phyloP scores from a whole-genome alignment of 495 filamentous ascomycete genomes.

The Penicillium longicatenatum region DNA sequence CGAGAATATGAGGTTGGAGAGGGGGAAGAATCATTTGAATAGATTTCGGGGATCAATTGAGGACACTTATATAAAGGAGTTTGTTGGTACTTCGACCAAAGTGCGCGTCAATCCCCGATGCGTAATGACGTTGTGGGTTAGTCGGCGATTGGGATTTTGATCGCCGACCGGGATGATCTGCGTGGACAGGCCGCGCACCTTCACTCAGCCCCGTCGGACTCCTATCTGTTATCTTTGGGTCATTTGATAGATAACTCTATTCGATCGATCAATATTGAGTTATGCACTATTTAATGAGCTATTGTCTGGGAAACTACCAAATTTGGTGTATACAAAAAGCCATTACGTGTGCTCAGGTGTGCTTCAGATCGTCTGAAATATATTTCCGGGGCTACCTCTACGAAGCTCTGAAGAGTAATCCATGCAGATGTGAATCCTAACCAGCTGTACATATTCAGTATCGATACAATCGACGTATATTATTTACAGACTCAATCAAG shows the following conservation, averaged over 20 bases:
- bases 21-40: not conserved
- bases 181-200: not conserved
- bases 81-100: conserved; percentile 3
- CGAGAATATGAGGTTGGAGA: not conserved
- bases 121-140: conserved; percentile 13
- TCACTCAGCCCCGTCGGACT: conserved; percentile 2
- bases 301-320: not conserved
- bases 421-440: too few species aligned
- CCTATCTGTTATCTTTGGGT: conserved; percentile 3
- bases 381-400: too few species aligned
- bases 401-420: too few species aligned
- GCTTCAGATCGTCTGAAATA: too few species aligned
- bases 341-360: too few species aligned
- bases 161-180: conserved; percentile 8
- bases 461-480: too few species aligned
- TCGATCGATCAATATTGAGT: not conserved
- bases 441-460: not conserved
- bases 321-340: not conserved
- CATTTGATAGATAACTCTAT: not conserved
- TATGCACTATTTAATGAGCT: not conserved
- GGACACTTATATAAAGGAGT: conserved; percentile 9
- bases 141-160: conserved; percentile 15
- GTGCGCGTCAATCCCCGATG: conserved; percentile 15
- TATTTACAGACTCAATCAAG: not conserved
- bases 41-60: not conserved